Evolutionary conservation across 176 grass and related monocot species (phyloP).

Genomic region (Oryza officinalis): DNA sequence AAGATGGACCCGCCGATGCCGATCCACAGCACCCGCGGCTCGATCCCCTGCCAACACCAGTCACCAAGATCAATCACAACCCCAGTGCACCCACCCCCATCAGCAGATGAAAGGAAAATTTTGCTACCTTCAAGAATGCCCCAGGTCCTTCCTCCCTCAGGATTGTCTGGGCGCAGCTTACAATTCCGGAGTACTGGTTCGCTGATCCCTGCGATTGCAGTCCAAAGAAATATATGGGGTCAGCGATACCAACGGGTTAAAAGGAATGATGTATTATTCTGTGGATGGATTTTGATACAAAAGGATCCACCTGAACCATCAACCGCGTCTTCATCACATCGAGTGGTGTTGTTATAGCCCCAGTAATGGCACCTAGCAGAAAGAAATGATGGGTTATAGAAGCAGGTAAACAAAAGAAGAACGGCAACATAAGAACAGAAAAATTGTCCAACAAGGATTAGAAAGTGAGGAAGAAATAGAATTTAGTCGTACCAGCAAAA

Average conservation of each 20-base stretch:
- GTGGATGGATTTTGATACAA: slow-evolving; percentile 3
- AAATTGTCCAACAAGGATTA: background rate
- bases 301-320: slow-evolving; percentile 81
- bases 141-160: slow-evolving; percentile 72
- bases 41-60: slow-evolving; percentile 64
- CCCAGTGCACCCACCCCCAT: background rate
- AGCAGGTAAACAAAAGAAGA: background rate
- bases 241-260: background rate
- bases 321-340: slow-evolving; percentile 96
- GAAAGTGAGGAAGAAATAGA: background rate
- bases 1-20: slow-evolving; percentile 96
- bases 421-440: background rate
- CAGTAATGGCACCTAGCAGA: slow-evolving; percentile 78
- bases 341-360: slow-evolving; percentile 88
- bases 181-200: slow-evolving; percentile 69
- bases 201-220: slow-evolving; percentile 51
- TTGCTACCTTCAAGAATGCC: slow-evolving; percentile 77
- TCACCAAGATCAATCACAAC: background rate
- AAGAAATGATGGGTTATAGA: background rate
- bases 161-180: slow-evolving; percentile 85
- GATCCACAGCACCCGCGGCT: slow-evolving; percentile 89
- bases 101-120: background rate
- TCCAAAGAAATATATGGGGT: background rate
- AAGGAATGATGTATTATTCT: background rate
- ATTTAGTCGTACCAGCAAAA: slow-evolving; percentile 66